Base-by-base conservation (phyloP, 148 eudicot species). In the Agrostemma githago region DNA sequence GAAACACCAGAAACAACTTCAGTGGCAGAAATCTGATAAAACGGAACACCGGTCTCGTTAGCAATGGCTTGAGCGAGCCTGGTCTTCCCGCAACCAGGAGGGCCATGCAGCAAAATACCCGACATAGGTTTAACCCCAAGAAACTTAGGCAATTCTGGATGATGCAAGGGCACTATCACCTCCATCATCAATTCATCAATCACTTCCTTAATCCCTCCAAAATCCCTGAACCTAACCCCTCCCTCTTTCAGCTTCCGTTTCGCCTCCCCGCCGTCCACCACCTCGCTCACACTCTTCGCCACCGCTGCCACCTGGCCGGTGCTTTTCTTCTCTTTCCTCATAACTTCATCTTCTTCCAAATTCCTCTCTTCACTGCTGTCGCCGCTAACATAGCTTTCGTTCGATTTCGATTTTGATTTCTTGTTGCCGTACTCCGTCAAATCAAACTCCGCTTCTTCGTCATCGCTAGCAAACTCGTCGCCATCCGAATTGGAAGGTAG, bases 71-170 rank as follows among this genome's bases (percentile, higher is more conserved):
- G 89, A 43, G 98, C 98, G 60, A 93, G 82, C 80, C 76, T 89
- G 4, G 96, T 91, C 83, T 93, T 93, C 11, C 98, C 96, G 74
- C 96, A 93, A 26, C 98, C 98, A 9, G 98, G 98, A 15, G 98
- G 98, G 8, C 97, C 97, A 60, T 89, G 89, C 6, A 89, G 79
- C 72, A 93, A 88, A 75, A 93, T 88, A 61, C 97, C 98, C 7
- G 85, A 56, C 78, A 90, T 87, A 26, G 73, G 88, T 64, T 84
- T 90, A 20, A 90, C 95, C 8, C 89, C 84, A 46, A 82, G 26
- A 69, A 66, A 66, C 8, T 17, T 59, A 1, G 72, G 75, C 38
- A 90, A 46, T 63, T 89, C 62, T 0, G 97, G 94, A 71, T 89
- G 87, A 53, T 70, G 85, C 53, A 93, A 74, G 0, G 98, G 98